Evolutionary conservation across 805 yeast genomes (phyloP).

Genomic region (Candida quercuum): DNA sequence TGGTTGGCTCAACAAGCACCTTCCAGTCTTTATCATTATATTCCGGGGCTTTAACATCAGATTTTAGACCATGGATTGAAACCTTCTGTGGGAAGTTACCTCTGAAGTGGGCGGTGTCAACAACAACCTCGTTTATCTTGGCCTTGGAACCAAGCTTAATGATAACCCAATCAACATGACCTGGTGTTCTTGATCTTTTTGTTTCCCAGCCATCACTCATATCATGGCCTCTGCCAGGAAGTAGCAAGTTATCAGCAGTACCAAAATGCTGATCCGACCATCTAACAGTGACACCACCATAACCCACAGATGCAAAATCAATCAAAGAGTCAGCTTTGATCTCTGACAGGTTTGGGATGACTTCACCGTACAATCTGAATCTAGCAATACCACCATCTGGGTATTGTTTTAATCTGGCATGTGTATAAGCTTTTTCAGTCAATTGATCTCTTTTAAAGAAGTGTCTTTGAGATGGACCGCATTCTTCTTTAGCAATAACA

Average conservation of each 20-base stretch:
- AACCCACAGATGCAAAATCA: conserved; percentile 76
- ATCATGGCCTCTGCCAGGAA: conserved; percentile 93
- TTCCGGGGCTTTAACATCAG: conserved; percentile 32
- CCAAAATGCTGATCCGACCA: conserved; percentile 94
- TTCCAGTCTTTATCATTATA: conserved; percentile 52
- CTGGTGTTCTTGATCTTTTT: conserved; percentile 73
- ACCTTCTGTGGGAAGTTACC: conserved; percentile 91
- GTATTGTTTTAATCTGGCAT: conserved; percentile 82
- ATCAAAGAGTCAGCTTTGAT: conserved; percentile 26
- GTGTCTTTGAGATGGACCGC: conserved; percentile 88
- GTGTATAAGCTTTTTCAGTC: conserved; percentile 66
- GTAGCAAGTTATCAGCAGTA: conserved; percentile 77
- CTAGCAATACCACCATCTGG: conserved; percentile 99
- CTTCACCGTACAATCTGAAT: conserved; percentile 83
- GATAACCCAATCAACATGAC: conserved; percentile 90
- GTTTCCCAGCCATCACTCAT: conserved; percentile 99
- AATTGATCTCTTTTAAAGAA: conserved; percentile 60
- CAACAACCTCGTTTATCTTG: conserved; percentile 50
- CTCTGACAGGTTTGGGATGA: conserved; percentile 60
- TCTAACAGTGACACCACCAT: conserved; percentile 85
- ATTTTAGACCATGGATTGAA: conserved; percentile 54
- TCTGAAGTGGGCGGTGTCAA: conserved; percentile 91
- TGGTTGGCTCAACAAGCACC: conserved; percentile 55
- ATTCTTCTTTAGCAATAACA: conserved; percentile 64
- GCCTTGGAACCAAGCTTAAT: conserved; percentile 70